phyloP scores from a whole-genome alignment of 2,329 filamentous ascomycete species.

The Aspergillus tamarii region DNA sequence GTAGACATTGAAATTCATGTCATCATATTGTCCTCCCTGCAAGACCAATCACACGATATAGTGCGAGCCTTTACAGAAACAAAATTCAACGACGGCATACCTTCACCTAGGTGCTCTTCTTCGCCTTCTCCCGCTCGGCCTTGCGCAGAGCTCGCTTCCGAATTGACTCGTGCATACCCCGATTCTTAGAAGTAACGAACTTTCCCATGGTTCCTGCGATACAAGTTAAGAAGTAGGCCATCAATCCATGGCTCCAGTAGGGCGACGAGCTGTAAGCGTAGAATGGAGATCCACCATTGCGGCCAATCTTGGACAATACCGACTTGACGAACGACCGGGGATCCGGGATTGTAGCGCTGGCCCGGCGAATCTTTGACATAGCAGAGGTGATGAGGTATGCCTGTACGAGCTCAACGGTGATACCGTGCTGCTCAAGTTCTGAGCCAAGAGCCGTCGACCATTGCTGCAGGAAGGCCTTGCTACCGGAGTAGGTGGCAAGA shows the following conservation, averaged over 20 bases:
- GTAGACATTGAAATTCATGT: neutral
- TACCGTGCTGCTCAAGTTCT: slow-evolving; percentile 77
- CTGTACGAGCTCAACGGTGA: slow-evolving; percentile 89
- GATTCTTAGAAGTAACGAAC: slow-evolving; percentile 63
- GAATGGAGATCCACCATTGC: slow-evolving; percentile 74
- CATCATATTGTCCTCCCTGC: neutral
- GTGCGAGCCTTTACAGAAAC: neutral
- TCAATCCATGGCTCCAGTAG: slow-evolving; percentile 87
- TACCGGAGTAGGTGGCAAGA: slow-evolving; percentile 93
- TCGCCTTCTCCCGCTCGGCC: slow-evolving; percentile 74
- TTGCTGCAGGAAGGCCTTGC: slow-evolving; percentile 96
- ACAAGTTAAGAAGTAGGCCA: slow-evolving; percentile 77
- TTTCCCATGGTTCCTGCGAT: slow-evolving; percentile 62
- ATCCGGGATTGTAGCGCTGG: slow-evolving; percentile 76
- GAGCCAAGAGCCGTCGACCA: slow-evolving; percentile 87
- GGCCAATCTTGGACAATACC: slow-evolving; percentile 77
- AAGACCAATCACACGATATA: neutral
- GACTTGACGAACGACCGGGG: slow-evolving; percentile 81
- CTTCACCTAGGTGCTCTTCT: slow-evolving; percentile 42
- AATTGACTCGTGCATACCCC: slow-evolving; percentile 78
- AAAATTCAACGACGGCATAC: neutral
- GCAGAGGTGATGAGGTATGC: slow-evolving; percentile 92
- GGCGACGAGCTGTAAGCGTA: slow-evolving; percentile 86
- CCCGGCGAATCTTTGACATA: slow-evolving; percentile 92
- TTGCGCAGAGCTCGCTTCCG: slow-evolving; percentile 81